These are phyloP conservation scores for Xylariales sp. DNA, from an alignment of 2,329 filamentous ascomycete species.

Conservation along the genomic window DNA sequence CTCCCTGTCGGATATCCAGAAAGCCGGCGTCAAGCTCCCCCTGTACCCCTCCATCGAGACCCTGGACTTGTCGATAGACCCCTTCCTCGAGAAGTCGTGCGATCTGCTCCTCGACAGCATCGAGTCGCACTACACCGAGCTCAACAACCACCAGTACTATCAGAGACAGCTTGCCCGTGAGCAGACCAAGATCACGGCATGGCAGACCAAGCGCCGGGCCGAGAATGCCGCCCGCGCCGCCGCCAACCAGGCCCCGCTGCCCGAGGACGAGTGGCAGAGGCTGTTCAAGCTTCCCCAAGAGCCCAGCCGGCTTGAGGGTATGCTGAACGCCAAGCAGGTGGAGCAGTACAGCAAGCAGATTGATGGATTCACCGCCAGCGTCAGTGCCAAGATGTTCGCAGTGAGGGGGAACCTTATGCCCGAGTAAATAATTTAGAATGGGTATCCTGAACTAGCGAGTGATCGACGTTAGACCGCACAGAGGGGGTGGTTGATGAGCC, in stretches of 20 bases:
- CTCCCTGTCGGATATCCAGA: slow-evolving; percentile 73
- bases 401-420: slow-evolving; percentile 69
- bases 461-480: too few relatives aligned
- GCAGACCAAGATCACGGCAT: slow-evolving; percentile 92
- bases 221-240: slow-evolving; percentile 84
- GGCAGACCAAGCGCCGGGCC: slow-evolving; percentile 94
- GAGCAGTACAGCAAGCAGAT: slow-evolving; percentile 98
- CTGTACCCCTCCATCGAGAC: slow-evolving; percentile 85
- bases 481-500: too few relatives aligned
- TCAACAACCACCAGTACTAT: slow-evolving; percentile 98
- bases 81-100: slow-evolving; percentile 97
- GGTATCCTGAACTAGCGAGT: too few relatives aligned
- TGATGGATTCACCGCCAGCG: slow-evolving; percentile 88
- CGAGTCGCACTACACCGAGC: slow-evolving; percentile 95
- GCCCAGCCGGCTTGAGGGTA: slow-evolving; percentile 85
- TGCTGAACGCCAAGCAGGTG: slow-evolving; percentile 93
- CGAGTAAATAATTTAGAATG: too few relatives aligned
- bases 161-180: slow-evolving; percentile 90
- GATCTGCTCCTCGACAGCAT: slow-evolving; percentile 95
- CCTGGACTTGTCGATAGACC: slow-evolving; percentile 90
- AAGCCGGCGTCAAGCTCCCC: slow-evolving; percentile 57
- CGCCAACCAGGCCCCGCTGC: slow-evolving; percentile 82
- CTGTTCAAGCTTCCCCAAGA: slow-evolving; percentile 97
- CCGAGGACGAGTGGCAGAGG: slow-evolving; percentile 97
- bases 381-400: slow-evolving; percentile 97